phyloP scores from a whole-genome alignment of 129 eudicot species.

The Chrysanthemum seticuspe region DNA sequence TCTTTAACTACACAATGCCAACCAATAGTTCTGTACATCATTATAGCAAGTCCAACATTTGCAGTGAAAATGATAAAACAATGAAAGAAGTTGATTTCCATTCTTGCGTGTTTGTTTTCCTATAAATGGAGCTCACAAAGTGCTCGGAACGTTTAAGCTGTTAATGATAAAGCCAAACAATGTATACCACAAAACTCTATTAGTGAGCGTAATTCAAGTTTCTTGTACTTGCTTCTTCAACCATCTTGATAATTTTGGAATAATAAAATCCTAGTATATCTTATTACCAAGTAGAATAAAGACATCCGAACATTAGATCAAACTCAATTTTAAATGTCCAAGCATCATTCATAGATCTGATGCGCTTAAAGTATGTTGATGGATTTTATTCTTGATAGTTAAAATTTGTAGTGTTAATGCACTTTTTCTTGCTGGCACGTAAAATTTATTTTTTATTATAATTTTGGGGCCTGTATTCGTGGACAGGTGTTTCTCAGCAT shows the following conservation, averaged over 20 bases:
- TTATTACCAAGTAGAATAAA: not conserved
- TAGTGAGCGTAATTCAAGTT: not conserved
- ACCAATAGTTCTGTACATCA: conserved; percentile 13
- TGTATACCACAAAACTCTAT: not conserved
- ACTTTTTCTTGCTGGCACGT: conserved; percentile 14
- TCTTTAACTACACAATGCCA: not conserved
- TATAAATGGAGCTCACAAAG: too few species aligned
- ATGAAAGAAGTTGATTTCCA: not conserved
- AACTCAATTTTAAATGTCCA: not conserved
- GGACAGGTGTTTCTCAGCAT: conserved; percentile 95
- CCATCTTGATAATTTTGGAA: not conserved
- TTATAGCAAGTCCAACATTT: conserved; percentile 6
- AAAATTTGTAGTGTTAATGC: conserved; percentile 5
- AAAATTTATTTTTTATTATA: not conserved
- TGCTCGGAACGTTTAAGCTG: not conserved
- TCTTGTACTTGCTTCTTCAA: not conserved
- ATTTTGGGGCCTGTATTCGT: conserved; percentile 13
- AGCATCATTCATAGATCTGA: conserved; percentile 7
- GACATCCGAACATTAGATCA: not conserved
- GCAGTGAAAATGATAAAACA: conserved; percentile 18
- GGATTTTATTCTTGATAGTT: conserved; percentile 13
- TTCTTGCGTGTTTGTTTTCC: not conserved
- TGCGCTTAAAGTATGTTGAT: conserved; percentile 16
- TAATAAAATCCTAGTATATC: not conserved
- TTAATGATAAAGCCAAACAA: not conserved